Base-by-base conservation (phyloP, 2,329 filamentous ascomycete species). In the Xylaria polymorpha region DNA sequence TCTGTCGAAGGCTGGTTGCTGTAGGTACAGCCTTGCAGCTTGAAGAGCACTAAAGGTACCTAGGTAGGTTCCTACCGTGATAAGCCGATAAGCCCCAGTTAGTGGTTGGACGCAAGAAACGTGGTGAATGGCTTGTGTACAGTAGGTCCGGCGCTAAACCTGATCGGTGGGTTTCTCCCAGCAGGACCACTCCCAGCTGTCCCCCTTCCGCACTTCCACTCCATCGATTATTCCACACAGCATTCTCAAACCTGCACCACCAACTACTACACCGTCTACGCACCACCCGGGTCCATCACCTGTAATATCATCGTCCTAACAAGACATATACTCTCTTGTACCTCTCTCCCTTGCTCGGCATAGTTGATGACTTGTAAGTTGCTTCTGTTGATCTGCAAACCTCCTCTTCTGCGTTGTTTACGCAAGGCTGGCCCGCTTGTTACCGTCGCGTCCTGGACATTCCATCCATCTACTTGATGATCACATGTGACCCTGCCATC, bases 361-460 rank as follows among this genome's bases (percentile, higher is more conserved):
- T 71, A 71, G 71, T 79, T 76, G 75, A 79, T 78, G 76, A 77
- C 73, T 76, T 69, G 77, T 79, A 78, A 79, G 77, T 79, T 79
- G 9, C 58, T 64, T 63, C 65, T 73, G 66, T 39, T 63, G 73
- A 66, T 71, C 69, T 68, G 66, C 67, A 25, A 57, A 67, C 44
- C 56, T 50, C 64, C 68, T 64, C 44, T 73, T 55, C 63, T 71
- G 71, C 59, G 64, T 64, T 72, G 64, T 66, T 71, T 70, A 73
- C 71, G 65, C 76, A 66, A 77, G 74, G 75, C 77, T 78, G 74
- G 59, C 60, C 60, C 63, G 66, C 72, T 71, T 71, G 72, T 73
- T 73, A 72, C 70, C 67, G 70, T 73, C 71, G 71, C 74, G 73
- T 76, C 73, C 72, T 76, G 73, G 75, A 74, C 70, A 71, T 76